phyloP scores from a whole-genome alignment of 176 grass and related monocot genomes.

The Aegilops umbellulata region DNA sequence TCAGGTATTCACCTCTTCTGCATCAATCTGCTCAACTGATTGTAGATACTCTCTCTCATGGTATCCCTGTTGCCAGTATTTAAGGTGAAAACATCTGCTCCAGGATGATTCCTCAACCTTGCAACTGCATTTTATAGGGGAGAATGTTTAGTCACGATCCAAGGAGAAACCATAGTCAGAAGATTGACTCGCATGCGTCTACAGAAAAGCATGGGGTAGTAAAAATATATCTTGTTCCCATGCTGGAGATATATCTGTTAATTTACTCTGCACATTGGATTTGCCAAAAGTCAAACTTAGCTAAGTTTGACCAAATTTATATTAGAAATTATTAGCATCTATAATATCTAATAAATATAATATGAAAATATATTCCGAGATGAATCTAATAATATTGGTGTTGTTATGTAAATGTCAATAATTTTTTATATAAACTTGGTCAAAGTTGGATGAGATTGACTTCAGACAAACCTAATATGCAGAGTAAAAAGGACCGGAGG shows the following conservation, averaged over 20 bases:
- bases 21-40: slow-evolving; percentile 59
- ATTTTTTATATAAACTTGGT: too few species aligned
- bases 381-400: too few species aligned
- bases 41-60: slow-evolving; percentile 59
- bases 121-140: slow-evolving; percentile 53
- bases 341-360: too few species aligned
- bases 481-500: too few species aligned
- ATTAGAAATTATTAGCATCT: too few species aligned
- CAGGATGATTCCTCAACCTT: slow-evolving; percentile 95
- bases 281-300: too few species aligned
- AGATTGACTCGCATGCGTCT: background rate
- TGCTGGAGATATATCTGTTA: background rate
- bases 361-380: too few species aligned
- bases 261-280: too few species aligned
- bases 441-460: too few species aligned
- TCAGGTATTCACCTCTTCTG: slow-evolving; percentile 29
- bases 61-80: slow-evolving; percentile 64
- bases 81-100: slow-evolving; percentile 65
- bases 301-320: too few species aligned
- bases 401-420: too few species aligned
- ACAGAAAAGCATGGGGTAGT: background rate
- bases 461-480: too few species aligned
- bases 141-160: background rate
- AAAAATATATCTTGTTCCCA: background rate
- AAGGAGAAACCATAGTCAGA: background rate